Base-by-base conservation (phyloP, 495 filamentous ascomycete genomes). In the Aspergillus olivimuriae region DNA sequence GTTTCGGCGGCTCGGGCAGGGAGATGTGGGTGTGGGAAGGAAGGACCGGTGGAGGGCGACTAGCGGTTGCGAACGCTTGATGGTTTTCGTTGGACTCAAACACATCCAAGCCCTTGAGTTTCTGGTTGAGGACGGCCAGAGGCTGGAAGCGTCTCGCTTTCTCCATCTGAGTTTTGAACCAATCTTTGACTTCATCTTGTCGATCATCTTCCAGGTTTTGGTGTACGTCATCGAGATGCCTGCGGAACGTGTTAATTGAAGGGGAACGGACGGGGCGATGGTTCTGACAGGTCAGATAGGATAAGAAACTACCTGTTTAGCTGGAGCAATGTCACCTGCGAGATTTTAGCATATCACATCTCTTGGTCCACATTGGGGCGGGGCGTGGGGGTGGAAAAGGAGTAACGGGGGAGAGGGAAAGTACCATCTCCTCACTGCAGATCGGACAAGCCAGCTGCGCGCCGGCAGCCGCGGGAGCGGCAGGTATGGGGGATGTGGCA, bases 61-160 rank as follows among this genome's bases (percentile, higher is more conserved):
- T 61, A 22, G 53, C 32, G 33, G 55, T 48, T 12, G 62, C 41
- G 9, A 63, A 53, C 7, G 57, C 52, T 31, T 67, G 63, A 18
- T 50, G 57, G 32, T 73, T 63, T 47, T 95, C 89, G 68, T 98
- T 96, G 23, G 91, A 89, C 54, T 98, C 92, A 62, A 98, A 98
- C 7, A 95, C 89, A 41, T 98, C 92, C 12, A 98, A 71, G n/a
- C 89, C 89, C 46, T 95, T 94, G 16, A 98, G 76, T 61, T 95
- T 98, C 65, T 96, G 91, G 63, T 96, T 96, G 10, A 89, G 68
- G 10, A 87, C 82, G 0, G 89, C 89, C 1, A 98, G 75, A 1
- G 92, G 92, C 52, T 98, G 94, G 61, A 98, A 98, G 28, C 81
- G 82, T 63, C 94, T 96, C 14, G 92, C 94, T 61, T 95, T 95